Conservation (phyloP, 1,284 basidiomycete species). For the Pulchroboletus neoregius region DNA sequence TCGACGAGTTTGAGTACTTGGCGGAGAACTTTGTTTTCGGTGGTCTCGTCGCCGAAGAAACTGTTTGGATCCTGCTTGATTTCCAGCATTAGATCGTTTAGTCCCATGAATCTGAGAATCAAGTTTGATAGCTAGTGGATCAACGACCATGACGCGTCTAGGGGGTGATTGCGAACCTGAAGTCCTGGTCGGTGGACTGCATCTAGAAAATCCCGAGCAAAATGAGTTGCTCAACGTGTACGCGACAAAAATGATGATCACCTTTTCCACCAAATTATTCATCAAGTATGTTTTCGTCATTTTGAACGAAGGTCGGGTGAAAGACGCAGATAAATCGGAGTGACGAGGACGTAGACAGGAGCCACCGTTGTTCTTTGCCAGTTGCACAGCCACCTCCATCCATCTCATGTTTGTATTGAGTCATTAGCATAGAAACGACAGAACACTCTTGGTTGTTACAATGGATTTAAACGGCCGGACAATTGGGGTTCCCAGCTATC, state of each 20-base stretch:
- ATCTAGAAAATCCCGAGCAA: constrained; percentile 46
- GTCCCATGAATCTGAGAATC: constrained; percentile 79
- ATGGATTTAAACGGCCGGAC: no score
- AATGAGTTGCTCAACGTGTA: constrained; percentile 8
- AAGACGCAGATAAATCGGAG: background rate
- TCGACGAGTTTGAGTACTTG: constrained; percentile 82
- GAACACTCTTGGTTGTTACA: no score
- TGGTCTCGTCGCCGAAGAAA: constrained; percentile 75
- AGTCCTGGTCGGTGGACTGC: constrained; percentile 81
- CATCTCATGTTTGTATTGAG: no score
- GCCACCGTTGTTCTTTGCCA: background rate
- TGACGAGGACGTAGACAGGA: constrained; percentile 2
- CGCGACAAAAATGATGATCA: constrained; percentile 21
- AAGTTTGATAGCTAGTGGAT: constrained; percentile 13
- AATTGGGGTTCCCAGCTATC: no score
- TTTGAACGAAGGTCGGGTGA: constrained; percentile 25
- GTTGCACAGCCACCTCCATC: background rate
- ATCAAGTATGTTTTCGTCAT: constrained; percentile 82
- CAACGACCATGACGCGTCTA: constrained; percentile 27
- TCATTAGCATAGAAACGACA: no score
- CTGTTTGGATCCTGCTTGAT: constrained; percentile 67
- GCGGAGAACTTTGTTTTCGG: constrained; percentile 77
- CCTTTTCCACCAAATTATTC: constrained; percentile 79
- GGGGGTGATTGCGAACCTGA: constrained; percentile 48
- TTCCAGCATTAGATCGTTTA: constrained; percentile 88